phyloP scores from a whole-genome alignment of 2,329 filamentous ascomycete species.

The Apiospora koreana region DNA sequence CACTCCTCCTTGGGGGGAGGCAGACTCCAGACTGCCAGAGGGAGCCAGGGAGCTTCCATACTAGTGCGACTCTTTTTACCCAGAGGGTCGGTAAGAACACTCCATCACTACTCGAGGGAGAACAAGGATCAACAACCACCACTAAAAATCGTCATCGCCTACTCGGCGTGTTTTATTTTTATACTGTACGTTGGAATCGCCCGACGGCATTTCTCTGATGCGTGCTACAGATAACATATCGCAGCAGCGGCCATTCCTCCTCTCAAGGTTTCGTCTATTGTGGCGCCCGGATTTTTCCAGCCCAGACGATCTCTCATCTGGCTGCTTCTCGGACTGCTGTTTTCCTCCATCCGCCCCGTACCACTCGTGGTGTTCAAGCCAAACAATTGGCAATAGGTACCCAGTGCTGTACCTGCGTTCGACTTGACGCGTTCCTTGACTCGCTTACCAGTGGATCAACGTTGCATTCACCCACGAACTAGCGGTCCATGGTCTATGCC shows the following conservation, averaged over 20 bases:
- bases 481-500: slow-evolving; percentile 9
- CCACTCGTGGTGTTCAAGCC: neutral
- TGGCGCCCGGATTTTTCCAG: slow-evolving; percentile 1
- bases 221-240: neutral
- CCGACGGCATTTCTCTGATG: neutral
- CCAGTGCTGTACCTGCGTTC: slow-evolving; percentile 7
- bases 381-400: neutral
- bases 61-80: neutral
- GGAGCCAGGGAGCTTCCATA: neutral
- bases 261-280: neutral
- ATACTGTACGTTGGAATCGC: neutral
- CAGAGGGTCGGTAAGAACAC: neutral
- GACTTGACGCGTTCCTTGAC: slow-evolving; percentile 1
- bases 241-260: neutral
- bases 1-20: no score
- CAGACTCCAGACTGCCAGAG: no score
- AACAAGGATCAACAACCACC: neutral
- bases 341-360: neutral
- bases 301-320: neutral
- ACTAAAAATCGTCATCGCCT: neutral
- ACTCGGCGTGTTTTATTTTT: neutral
- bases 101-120: neutral
- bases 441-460: slow-evolving; percentile 5
- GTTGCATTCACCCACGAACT: slow-evolving; percentile 4
- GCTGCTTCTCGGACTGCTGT: neutral